phyloP scores from a whole-genome alignment of 1,139 yeast species.

The Diutina catenulata region DNA sequence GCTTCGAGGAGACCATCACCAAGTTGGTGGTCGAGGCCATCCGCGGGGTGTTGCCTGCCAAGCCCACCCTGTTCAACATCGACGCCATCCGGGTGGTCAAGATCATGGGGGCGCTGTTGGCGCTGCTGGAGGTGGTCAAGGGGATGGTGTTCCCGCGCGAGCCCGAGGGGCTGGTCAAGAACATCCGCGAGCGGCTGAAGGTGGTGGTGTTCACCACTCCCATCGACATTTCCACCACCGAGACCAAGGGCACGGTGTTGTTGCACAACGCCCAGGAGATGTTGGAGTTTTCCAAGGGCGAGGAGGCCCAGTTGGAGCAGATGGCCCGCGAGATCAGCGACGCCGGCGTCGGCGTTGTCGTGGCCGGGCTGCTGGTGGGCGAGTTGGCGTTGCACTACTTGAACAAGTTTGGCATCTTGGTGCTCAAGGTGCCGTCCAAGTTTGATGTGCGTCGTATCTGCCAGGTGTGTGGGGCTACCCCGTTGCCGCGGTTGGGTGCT shows the following conservation, averaged over 20 bases:
- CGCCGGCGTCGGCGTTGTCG: slow-evolving; percentile 75
- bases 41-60: slow-evolving; percentile 61
- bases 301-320: slow-evolving; percentile 85
- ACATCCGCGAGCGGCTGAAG: slow-evolving; percentile 48
- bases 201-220: slow-evolving; percentile 94
- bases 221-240: slow-evolving; percentile 87
- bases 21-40: slow-evolving; percentile 83
- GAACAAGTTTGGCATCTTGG: slow-evolving; percentile 75
- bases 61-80: slow-evolving; percentile 61
- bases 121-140: slow-evolving; percentile 67
- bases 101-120: slow-evolving; percentile 83
- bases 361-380: slow-evolving; percentile 91
- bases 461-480: slow-evolving; percentile 96
- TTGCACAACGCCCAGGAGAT: slow-evolving; percentile 93
- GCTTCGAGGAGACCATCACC: slow-evolving; percentile 69
- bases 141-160: slow-evolving; percentile 98
- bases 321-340: slow-evolving; percentile 76
- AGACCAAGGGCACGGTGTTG: slow-evolving; percentile 93
- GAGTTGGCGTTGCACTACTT: slow-evolving; percentile 88
- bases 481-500: slow-evolving; percentile 88
- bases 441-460: slow-evolving; percentile 89
- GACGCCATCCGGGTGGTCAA: slow-evolving; percentile 92
- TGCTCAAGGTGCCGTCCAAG: slow-evolving; percentile 83
- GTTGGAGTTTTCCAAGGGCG: slow-evolving; percentile 93
- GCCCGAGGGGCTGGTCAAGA: slow-evolving; percentile 83